Conservation (phyloP, 257 asterid genomes). For the Rehmannia glutinosa region DNA sequence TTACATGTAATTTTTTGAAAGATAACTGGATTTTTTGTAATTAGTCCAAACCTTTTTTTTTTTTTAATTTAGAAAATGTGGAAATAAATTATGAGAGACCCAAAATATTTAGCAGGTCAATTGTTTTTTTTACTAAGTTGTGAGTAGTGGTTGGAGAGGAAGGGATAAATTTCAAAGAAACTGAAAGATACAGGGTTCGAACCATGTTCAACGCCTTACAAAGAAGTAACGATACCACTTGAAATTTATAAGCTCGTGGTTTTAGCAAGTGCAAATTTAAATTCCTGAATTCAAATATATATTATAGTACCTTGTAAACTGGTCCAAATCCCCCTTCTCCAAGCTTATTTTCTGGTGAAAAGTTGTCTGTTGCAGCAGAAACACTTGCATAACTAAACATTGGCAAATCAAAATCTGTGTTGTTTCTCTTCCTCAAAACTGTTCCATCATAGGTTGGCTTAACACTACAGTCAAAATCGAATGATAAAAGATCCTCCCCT, state of each 20-base stretch:
- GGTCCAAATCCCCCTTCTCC: constrained; percentile 68
- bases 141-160: too few relatives aligned
- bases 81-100: background rate
- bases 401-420: constrained; percentile 30
- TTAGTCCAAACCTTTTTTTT: too few relatives aligned
- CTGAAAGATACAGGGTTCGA: too few relatives aligned
- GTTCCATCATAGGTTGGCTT: constrained; percentile 10
- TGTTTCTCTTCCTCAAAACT: background rate
- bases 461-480: constrained; percentile 22
- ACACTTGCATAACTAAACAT: constrained; percentile 43
- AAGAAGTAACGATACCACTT: too few relatives aligned
- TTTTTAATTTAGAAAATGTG: too few relatives aligned
- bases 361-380: constrained; percentile 37
- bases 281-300: background rate
- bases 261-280: too few relatives aligned
- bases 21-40: too few relatives aligned
- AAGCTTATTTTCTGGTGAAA: constrained; percentile 36
- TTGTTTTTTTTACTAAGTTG: too few relatives aligned
- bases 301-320: constrained; percentile 45
- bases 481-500: constrained; percentile 36
- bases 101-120: background rate
- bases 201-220: too few relatives aligned
- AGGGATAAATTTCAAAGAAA: too few relatives aligned
- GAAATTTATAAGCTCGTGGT: too few relatives aligned
- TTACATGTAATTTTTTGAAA: too few relatives aligned